Evolutionary conservation across 352 stramenopile species (phyloP).

Genomic region (Globisporangium viniferum): DNA sequence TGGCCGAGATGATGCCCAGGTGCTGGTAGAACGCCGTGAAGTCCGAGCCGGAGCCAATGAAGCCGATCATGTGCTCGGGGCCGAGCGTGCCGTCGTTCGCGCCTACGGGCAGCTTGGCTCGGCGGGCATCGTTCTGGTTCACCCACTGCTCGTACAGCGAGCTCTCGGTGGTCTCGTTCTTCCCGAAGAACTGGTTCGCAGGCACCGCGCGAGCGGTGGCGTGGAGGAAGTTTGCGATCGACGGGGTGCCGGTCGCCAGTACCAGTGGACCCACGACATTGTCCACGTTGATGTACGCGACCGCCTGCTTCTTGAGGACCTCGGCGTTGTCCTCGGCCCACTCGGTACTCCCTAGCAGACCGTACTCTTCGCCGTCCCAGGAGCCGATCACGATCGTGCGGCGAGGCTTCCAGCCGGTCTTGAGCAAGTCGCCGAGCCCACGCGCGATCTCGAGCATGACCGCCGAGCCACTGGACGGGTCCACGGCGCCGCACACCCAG

Average conservation of each 20-base stretch:
- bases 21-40: slow-evolving; percentile 80
- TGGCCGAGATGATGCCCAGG: slow-evolving; percentile 71
- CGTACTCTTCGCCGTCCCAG: slow-evolving; percentile 88
- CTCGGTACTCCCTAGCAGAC: slow-evolving; percentile 79
- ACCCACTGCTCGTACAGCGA: slow-evolving; percentile 44
- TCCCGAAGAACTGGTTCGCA: slow-evolving; percentile 38
- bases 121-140: not conserved
- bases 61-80: slow-evolving; percentile 34
- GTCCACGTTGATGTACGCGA: slow-evolving; percentile 88
- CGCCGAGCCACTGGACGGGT: slow-evolving; percentile 81
- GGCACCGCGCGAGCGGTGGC: slow-evolving; percentile 51
- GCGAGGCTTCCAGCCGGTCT: slow-evolving; percentile 58
- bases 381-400: slow-evolving; percentile 76
- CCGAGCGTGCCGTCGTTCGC: slow-evolving; percentile 25
- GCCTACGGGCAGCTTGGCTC: slow-evolving; percentile 22
- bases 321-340: slow-evolving; percentile 70
- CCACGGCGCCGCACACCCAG: slow-evolving; percentile 87
- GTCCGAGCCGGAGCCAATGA: slow-evolving; percentile 57
- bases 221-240: slow-evolving; percentile 58
- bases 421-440: slow-evolving; percentile 57
- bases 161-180: slow-evolving; percentile 18
- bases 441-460: slow-evolving; percentile 83
- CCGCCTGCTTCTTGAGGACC: slow-evolving; percentile 45
- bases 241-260: slow-evolving; percentile 56
- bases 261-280: slow-evolving; percentile 54